Evolutionary conservation across 352 stramenopile genomes (phyloP), one percentile per base, ranked within the genome.

Genomic region (Pythium pyrilobum): DNA sequence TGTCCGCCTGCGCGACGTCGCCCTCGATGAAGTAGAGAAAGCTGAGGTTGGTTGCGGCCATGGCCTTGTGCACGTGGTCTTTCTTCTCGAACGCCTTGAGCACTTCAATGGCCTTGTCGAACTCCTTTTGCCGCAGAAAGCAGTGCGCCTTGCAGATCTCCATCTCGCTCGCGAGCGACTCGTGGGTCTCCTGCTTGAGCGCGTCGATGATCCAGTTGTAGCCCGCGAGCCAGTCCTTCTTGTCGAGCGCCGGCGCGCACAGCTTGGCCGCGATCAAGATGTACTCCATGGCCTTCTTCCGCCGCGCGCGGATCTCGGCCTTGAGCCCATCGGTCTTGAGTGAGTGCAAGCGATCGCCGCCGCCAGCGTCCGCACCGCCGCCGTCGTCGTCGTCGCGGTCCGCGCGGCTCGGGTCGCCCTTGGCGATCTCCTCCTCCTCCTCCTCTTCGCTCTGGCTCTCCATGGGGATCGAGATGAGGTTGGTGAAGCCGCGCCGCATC

Each of bases 1-100:
- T 92, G 58, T 98, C 89, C 3, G 96, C 95, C 48, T 91, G 84
- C 20, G 72, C 56, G 15, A 85, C 76, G 57, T 98, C 88, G 34
- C 89, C 90, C 66, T 98, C 89, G 37, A 98, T 85, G 49, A 98
- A 98, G 63, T 98, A 98, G 9, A 99, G 76, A 62, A 98, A 98
- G 32, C 85, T 96, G 21, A 99, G 72, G 59, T 98, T 99, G 9
- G 90, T 98, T 12, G 92, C 90, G 24, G 93, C 89, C 77, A 96
- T 96, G 21, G 94, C 86, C 49, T 96, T 97, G 51, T 98, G 81
- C 44, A 82, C 75, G 34, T 85, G 74, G 58, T 97, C 91, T 61
- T 98, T 98, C 62, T 97, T 97, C 67, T 98, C 91, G 48, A 98
- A 98, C 20, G 81, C 75, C 72, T 98, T 97, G 24, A 99, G 74